These are phyloP conservation scores for Fraxinus cuspidata DNA, from an alignment of 257 asterid genomes.

Conservation along the genomic window DNA sequence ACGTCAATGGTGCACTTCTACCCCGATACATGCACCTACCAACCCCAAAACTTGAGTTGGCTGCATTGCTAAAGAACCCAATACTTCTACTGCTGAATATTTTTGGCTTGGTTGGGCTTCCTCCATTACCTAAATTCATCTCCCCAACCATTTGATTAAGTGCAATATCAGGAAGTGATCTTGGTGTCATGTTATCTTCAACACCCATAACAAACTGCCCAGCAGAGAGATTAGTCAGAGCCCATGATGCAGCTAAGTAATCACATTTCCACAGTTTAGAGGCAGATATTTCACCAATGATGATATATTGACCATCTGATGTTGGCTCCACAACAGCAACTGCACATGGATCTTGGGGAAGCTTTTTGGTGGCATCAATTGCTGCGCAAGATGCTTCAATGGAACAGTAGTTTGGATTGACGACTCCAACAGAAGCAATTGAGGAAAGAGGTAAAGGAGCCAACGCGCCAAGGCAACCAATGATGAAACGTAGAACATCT, in stretches of 20 bases:
- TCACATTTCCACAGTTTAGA: slow-evolving; percentile 91
- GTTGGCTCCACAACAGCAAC: slow-evolving; percentile 80
- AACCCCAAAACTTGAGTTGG: slow-evolving; percentile 45
- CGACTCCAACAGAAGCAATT: slow-evolving; percentile 65
- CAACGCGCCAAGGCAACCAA: slow-evolving; percentile 96
- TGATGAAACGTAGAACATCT: slow-evolving; percentile 88
- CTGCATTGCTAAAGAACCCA: slow-evolving; percentile 61
- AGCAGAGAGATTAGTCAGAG: slow-evolving; percentile 81
- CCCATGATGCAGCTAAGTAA: slow-evolving; percentile 82
- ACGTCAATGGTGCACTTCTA: slow-evolving; percentile 85
- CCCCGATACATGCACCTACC: slow-evolving; percentile 87
- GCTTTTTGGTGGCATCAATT: slow-evolving; percentile 53
- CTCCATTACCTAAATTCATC: slow-evolving; percentile 33
- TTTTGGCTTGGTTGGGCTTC: slow-evolving; percentile 34
- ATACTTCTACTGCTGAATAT: slow-evolving; percentile 78
- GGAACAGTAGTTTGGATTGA: slow-evolving; percentile 64
- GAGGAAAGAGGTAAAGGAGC: slow-evolving; percentile 94
- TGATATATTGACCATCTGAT: slow-evolving; percentile 55
- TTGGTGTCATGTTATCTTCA: slow-evolving; percentile 58
- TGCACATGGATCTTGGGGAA: slow-evolving; percentile 73
- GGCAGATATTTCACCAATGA: slow-evolving; percentile 87
- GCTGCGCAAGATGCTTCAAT: slow-evolving; percentile 75
- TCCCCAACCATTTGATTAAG: slow-evolving; percentile 33
- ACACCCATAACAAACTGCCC: slow-evolving; percentile 96
- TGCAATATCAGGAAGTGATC: slow-evolving; percentile 44